Percentiles rank a stretch among this genome's conserved stretches.
These are phyloP conservation scores for Fragosphaeria purpurea DNA, from an alignment of 2,329 filamentous ascomycete genomes.

Conservation along the genomic window DNA sequence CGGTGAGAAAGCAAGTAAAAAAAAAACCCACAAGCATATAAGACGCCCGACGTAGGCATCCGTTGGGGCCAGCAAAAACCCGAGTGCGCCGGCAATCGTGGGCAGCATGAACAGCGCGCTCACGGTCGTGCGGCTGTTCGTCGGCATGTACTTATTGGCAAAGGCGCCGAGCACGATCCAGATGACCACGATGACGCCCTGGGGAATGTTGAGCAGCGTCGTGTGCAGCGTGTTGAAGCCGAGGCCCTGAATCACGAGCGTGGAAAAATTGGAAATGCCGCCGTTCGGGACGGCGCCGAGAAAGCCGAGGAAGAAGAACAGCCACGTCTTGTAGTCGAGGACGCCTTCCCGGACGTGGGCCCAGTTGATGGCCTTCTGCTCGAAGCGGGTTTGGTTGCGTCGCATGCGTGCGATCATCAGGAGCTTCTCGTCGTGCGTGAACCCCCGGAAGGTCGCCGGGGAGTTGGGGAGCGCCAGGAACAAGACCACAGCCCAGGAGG, in stretches of 20 bases:
- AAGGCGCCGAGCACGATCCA: conserved; percentile 37
- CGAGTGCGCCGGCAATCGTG: conserved; percentile 48
- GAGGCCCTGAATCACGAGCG: conserved; percentile 49
- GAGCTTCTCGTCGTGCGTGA: too few relatives aligned
- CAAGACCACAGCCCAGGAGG: too few relatives aligned
- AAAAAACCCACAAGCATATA: conserved; percentile 37
- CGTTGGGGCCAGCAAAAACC: conserved; percentile 41
- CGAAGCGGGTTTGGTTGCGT: too few relatives aligned
- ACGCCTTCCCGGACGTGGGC: too few relatives aligned
- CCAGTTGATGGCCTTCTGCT: too few relatives aligned
- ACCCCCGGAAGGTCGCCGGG: too few relatives aligned
- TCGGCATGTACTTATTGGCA: conserved; percentile 25
- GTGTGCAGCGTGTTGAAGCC: conserved; percentile 36
- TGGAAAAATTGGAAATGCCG: conserved; percentile 49
- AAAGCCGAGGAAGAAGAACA: conserved; percentile 44
- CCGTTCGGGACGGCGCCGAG: conserved; percentile 45
- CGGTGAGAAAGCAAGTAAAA: too few relatives aligned
- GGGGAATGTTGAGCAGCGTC: conserved; percentile 27
- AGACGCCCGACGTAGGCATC: conserved; percentile 42
- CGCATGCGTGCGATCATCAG: too few relatives aligned
- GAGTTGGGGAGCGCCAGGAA: too few relatives aligned
- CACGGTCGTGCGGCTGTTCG: conserved; percentile 41
- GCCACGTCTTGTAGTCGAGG: conserved; percentile 36
- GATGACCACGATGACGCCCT: conserved; percentile 46
- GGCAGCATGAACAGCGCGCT: conserved; percentile 46